Evolutionary conservation across 805 yeast species (phyloP), one percentile per base, ranked within the genome.

Genomic region (Babjeviella inositovora): DNA sequence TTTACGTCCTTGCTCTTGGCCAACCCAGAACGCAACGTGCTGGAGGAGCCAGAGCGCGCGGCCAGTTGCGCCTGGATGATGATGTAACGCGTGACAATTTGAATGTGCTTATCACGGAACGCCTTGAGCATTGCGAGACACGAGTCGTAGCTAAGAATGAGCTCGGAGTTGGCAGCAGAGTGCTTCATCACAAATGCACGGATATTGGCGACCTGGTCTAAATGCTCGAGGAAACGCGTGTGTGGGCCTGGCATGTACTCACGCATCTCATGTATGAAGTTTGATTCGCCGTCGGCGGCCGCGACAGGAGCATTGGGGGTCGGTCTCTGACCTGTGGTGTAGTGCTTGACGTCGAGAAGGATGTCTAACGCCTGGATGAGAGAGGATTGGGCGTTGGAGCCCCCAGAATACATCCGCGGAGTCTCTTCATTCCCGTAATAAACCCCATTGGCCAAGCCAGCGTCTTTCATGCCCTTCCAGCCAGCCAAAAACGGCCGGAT

Each of bases 371-470:
- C 73, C 48, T 85, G 96, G 31, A 87, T 77, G 37, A 85, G 56
- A 3, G 95, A 80, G 22, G 85, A 71, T 47, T 85, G 97, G 1
- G 94, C 96, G 43, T 85, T 85, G 4, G 93, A 79, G 1, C 97
- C 97, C 14, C 97, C 97, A 10, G 93, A 60, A 43, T 63, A 74
- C 16, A 47, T 41, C 34, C 74, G 53, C 23, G 69, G 74, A 14
- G 34, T 44, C 2, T 44, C 39, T 38, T 72, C 82, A 25, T 62
- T 55, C 13, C 92, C 93, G 41, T 85, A 85, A 23, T 58, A 52
- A 2, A 85, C 73, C 2, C 96, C 97, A 28, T 70, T 47, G 22
- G 56, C 55, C 28, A 85, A 57, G 1, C 96, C 96, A 2, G 74
- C 84, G 26, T 69, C 81, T 13, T 65, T 68, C 95, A 87, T 85